Evolutionary conservation across 2,329 filamentous ascomycete genomes (phyloP).

Genomic region (Xenoacremonium recifei): DNA sequence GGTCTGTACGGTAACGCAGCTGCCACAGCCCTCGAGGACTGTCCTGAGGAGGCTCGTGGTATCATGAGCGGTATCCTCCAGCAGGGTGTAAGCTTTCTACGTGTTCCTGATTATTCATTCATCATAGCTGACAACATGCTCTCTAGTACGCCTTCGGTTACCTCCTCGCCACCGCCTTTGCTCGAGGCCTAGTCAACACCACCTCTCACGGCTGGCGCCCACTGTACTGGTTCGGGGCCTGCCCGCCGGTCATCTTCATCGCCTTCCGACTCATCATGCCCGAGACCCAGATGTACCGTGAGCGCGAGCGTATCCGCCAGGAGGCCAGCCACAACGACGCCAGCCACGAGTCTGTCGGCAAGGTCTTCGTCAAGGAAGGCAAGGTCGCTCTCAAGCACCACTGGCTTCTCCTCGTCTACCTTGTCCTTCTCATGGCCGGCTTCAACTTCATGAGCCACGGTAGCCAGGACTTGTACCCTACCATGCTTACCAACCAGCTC

Average conservation of each 20-base stretch:
- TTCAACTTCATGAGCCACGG: constrained; percentile 93
- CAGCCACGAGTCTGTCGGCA: constrained; percentile 40
- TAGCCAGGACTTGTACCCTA: constrained; percentile 62
- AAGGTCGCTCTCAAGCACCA: constrained; percentile 76
- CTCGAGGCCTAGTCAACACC: constrained; percentile 69
- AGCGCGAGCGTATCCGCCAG: constrained; percentile 63
- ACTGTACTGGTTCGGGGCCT: constrained; percentile 85
- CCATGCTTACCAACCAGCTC: constrained; percentile 58
- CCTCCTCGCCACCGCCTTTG: constrained; percentile 57
- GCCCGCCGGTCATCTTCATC: constrained; percentile 79
- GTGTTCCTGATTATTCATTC: background rate
- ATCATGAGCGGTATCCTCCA: constrained; percentile 75
- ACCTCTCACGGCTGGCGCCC: constrained; percentile 80
- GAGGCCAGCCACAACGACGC: constrained; percentile 24
- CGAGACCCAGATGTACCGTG: constrained; percentile 72
- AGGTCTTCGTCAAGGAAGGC: constrained; percentile 70
- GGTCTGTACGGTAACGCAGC: constrained; percentile 77
- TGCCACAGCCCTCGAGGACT: constrained; percentile 75
- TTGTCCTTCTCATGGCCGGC: constrained; percentile 84
- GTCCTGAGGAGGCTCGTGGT: constrained; percentile 65
- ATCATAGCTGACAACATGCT: background rate
- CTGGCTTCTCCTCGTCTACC: constrained; percentile 77
- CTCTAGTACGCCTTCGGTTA: constrained; percentile 62
- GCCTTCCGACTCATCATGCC: constrained; percentile 73
- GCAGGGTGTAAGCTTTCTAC: constrained; percentile 51